phyloP scores from a whole-genome alignment of 306 rosid species.

The Alnus rubra region DNA sequence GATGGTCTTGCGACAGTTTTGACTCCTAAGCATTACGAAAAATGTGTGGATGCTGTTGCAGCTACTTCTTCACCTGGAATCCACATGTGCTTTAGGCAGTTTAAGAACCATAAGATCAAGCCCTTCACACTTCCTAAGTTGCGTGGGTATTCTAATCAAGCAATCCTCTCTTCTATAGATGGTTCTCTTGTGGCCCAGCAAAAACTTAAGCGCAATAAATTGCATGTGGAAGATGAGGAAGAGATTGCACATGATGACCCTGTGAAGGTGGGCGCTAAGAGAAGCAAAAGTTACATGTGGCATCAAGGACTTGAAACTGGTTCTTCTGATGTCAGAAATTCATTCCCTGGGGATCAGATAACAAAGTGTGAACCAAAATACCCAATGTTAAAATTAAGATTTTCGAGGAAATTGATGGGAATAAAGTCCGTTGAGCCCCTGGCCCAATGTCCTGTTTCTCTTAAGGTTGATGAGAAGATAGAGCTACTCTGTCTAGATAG shows the following conservation, averaged over 20 bases:
- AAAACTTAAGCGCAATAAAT: constrained; percentile 34
- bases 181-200: constrained; percentile 42
- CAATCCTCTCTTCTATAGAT: constrained; percentile 51
- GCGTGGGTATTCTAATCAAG: constrained; percentile 68
- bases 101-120: constrained; percentile 55
- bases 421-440: constrained; percentile 37
- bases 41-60: constrained; percentile 40
- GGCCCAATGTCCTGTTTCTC: constrained; percentile 33
- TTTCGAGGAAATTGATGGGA: constrained; percentile 51
- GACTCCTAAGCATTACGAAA: constrained; percentile 76
- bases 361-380: constrained; percentile 37
- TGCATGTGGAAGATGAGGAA: constrained; percentile 41
- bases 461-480: constrained; percentile 54
- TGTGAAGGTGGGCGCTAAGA: constrained; percentile 41
- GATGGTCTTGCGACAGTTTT: constrained; percentile 76
- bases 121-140: constrained; percentile 70
- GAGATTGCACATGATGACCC: constrained; percentile 44
- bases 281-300: constrained; percentile 39
- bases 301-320: constrained; percentile 42
- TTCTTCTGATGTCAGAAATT: constrained; percentile 32
- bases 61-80: constrained; percentile 47
- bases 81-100: constrained; percentile 67
- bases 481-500: constrained; percentile 84
- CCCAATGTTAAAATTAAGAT: constrained; percentile 62
- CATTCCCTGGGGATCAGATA: constrained; percentile 30